Evolutionary conservation across 2,329 filamentous ascomycete species (phyloP).

Genomic region (Apiospora pterosperma): DNA sequence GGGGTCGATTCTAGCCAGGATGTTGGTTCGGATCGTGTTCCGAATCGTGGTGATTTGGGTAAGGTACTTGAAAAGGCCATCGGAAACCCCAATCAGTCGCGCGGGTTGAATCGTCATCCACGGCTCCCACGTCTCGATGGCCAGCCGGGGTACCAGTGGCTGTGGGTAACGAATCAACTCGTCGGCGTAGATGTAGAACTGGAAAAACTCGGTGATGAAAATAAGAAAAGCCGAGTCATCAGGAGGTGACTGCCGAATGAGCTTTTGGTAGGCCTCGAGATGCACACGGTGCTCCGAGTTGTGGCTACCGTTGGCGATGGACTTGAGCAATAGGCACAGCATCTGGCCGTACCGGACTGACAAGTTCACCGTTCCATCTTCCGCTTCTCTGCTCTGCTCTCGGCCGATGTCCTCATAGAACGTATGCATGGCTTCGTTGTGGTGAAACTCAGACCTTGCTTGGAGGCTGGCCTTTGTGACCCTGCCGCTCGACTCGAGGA

Average conservation of each 20-base stretch:
- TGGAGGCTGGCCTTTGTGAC: conserved; percentile 45
- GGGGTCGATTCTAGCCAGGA: conserved; percentile 59
- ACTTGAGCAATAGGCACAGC: conserved; percentile 57
- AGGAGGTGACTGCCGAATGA: conserved; percentile 62
- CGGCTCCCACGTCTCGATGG: conserved; percentile 42
- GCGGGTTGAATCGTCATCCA: conserved; percentile 41
- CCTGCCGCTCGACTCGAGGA: conserved; percentile 47
- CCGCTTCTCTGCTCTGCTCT: conserved; percentile 38
- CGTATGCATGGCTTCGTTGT: conserved; percentile 50
- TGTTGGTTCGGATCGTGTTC: conserved; percentile 68
- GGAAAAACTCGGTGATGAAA: conserved; percentile 74
- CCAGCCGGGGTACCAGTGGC: conserved; percentile 32
- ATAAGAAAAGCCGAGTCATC: conserved; percentile 61
- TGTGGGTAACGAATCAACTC: conserved; percentile 53
- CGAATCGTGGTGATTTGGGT: conserved; percentile 76
- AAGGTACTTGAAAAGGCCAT: conserved; percentile 76
- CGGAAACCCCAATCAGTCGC: conserved; percentile 74
- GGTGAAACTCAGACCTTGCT: conserved; percentile 52
- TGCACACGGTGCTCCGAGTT: conserved; percentile 75
- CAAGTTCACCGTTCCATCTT: conserved; percentile 43
- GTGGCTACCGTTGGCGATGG: conserved; percentile 52
- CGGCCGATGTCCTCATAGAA: conserved; percentile 45
- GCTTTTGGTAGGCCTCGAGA: conserved; percentile 69
- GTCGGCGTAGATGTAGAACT: conserved; percentile 73
- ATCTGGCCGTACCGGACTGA: conserved; percentile 61